Base-by-base conservation (phyloP, 208 protist species). In the Leishmania aethiopica region DNA sequence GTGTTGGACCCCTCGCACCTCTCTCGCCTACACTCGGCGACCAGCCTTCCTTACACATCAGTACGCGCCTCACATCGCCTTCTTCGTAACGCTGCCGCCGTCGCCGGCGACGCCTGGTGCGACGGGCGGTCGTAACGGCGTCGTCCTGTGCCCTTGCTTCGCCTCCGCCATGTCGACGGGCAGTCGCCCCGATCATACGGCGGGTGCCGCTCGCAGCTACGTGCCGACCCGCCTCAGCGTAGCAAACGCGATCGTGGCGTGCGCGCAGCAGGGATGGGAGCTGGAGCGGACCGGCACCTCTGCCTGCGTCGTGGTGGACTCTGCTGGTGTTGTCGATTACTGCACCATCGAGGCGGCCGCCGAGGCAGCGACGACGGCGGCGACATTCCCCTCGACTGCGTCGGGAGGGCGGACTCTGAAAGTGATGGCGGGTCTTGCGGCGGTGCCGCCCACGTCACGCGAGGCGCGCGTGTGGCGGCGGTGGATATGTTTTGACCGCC, bases 291-390 rank as follows among this genome's bases (percentile, higher is more conserved):
- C 75, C 15, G 78, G 82, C 69, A 84, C 80, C 40, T 69, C 83
- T 22, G 84, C 83, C 37, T 86, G 83, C 62, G 90, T 94, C 6
- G 79, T 96, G 25, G 75, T 94, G 15, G 89, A 94, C 75, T 83
- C 84, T 32, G 75, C 79, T 28, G 92, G 90, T 22, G 87, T 93
- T 60, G 75, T 96, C 6, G 90, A 96, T 84, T 96, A 94, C 83
- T 88, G 87, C 67, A 82, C 83, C 25, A 84, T 95, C 57, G 86
- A 88, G 11, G n/a, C 67, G 10, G 35, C 35, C 3, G 45, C 64
- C 59, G 71, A 37, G 19, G 35, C 70, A 53, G 49, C 67, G 37
- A 64, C 49, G 15, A 22, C 70, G 3, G n/a, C 49, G 37, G 53
- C 13, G 3, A 13, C n/a, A 37, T 42, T 25, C 7, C 3, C 60